Evolutionary conservation across 495 filamentous ascomycete genomes (phyloP).

Genomic region (Jackrogersella minutella): DNA sequence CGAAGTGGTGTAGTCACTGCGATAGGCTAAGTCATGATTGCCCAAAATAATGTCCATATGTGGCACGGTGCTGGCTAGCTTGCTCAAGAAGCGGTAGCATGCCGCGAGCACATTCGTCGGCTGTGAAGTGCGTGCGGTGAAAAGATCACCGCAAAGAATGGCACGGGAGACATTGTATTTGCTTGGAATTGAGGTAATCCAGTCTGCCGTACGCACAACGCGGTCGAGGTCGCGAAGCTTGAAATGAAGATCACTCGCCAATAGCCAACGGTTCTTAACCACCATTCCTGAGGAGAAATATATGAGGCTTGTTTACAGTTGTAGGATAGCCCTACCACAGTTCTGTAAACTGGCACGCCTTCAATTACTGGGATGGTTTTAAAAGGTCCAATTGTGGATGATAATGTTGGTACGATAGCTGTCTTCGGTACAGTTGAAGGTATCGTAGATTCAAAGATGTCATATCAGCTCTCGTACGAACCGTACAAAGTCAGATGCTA

Average conservation of each 20-base stretch:
- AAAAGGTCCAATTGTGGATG: too few relatives aligned
- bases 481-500: too few relatives aligned
- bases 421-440: too few relatives aligned
- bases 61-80: slow-evolving; percentile 41
- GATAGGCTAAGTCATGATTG: slow-evolving; percentile 49
- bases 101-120: slow-evolving; percentile 45
- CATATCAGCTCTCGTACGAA: too few relatives aligned
- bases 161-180: slow-evolving; percentile 37
- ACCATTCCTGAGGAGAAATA: too few relatives aligned
- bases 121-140: slow-evolving; percentile 46
- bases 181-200: slow-evolving; percentile 41
- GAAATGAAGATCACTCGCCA: slow-evolving; percentile 50
- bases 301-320: too few relatives aligned
- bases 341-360: too few relatives aligned
- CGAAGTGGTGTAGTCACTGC: slow-evolving; percentile 42
- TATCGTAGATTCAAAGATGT: too few relatives aligned
- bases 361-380: too few relatives aligned
- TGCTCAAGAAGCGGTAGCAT: slow-evolving; percentile 43
- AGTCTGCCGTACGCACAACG: slow-evolving; percentile 40
- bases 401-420: too few relatives aligned
- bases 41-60: slow-evolving; percentile 46
- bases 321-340: too few relatives aligned
- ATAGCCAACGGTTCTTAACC: slow-evolving; percentile 36
- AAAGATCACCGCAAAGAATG: slow-evolving; percentile 46
- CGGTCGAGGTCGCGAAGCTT: slow-evolving; percentile 41